Evolutionary conservation across 345 rosid genomes (phyloP).

Genomic region (Eucalyptus erythrocorys): DNA sequence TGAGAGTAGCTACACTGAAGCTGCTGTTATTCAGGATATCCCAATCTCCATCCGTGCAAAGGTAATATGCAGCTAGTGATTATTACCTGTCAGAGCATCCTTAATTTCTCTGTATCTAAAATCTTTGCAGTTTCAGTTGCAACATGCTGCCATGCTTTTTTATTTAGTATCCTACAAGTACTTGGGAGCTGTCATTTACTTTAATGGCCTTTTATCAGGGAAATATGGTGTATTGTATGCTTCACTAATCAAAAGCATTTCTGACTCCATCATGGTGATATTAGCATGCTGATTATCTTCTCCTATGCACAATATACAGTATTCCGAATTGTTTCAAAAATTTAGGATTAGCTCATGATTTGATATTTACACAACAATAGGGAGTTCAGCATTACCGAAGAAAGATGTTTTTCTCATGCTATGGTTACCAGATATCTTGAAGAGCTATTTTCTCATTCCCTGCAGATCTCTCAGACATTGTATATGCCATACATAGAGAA

Average conservation of each 20-base stretch:
- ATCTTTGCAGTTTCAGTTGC: neutral
- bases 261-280: neutral
- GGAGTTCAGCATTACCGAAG: neutral
- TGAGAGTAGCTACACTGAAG: slow-evolving; percentile 77
- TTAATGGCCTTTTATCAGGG: neutral
- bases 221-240: neutral
- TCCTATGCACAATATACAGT: neutral
- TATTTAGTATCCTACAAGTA: neutral
- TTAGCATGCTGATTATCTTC: neutral
- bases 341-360: neutral
- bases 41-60: slow-evolving; percentile 91
- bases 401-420: neutral
- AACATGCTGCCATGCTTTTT: neutral
- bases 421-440: neutral
- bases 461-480: slow-evolving; percentile 63
- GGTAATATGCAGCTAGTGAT: slow-evolving; percentile 19
- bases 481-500: slow-evolving; percentile 51
- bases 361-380: neutral
- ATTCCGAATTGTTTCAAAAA: neutral
- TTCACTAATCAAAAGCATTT: neutral
- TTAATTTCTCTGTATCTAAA: neutral
- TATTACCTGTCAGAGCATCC: neutral
- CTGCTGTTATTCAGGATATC: slow-evolving; percentile 69
- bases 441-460: neutral
- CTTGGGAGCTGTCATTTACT: neutral